Base-by-base conservation (phyloP, 2,329 filamentous ascomycete species). In the Fonsecaea multimorphosa region DNA sequence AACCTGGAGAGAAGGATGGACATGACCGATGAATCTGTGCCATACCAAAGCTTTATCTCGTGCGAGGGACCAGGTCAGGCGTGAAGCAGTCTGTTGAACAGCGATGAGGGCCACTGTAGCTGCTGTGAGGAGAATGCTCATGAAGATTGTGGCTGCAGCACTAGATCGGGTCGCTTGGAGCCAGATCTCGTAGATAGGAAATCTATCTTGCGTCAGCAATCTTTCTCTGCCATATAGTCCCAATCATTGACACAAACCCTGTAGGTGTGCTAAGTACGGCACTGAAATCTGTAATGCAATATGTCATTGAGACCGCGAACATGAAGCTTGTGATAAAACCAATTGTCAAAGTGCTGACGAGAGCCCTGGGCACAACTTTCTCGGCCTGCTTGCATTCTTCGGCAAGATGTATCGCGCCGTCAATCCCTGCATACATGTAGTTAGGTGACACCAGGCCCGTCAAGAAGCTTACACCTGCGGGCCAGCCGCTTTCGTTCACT, bases 371-470 rank as follows among this genome's bases (percentile, higher is more conserved):
- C 2, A 79, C 74, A 2, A 72, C 72, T 1, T 63, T 71, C 8
- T 71, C 72, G 2, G 78, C 71, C 53, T 74, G 65, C 0, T 70
- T 74, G 29, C 75, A 75, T 53, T 80, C 78, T 65, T 80, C 78
- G 1, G 77, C 76, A 44, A 80, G 69, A 68, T 80, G 78, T 14
- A 79, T 72, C 12, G 76, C 74, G 0, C 74, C 75, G 56, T 80
- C 77, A 1, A 78, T 65, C 0, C 78, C 77, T 6, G 74, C 74
- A 68, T 76, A 79, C 61, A 78, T 77, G 65, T 76, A 80, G 27
- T 76, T 77, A 0, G 77, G 74, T 29, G 76, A 77, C 12, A 78
- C 70, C 5, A 81, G 72, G 0, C 79, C 79, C 0, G 76, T 80
- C 5, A 81, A 71, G 56, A 79, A 81, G 31, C 74, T 76, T 11